These are phyloP conservation scores for Schizopora paradoxa DNA, from an alignment of 1,284 basidiomycete species.

Conservation along the genomic window DNA sequence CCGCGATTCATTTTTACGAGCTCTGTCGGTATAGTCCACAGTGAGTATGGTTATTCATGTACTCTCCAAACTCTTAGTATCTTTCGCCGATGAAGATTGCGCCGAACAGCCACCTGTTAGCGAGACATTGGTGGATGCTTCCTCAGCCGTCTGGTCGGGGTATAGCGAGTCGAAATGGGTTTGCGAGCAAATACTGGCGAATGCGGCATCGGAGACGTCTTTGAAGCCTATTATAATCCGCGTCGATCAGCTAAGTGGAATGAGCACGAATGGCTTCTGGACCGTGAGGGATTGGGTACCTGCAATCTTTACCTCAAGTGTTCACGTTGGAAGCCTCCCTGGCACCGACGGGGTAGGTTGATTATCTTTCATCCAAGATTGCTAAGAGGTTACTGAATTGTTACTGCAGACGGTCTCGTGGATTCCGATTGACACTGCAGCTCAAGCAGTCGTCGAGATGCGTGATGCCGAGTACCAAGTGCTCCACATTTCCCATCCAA, in stretches of 20 bases:
- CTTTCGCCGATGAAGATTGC: constrained; percentile 3
- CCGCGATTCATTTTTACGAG: constrained; percentile 30
- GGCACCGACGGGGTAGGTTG: constrained; percentile 11
- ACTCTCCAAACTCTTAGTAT: not conserved
- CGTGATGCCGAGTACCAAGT: constrained; percentile 13
- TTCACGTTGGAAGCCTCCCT: constrained; percentile 18
- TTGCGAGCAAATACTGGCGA: constrained; percentile 27
- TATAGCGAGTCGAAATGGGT: constrained; percentile 35
- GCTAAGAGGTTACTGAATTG: not conserved
- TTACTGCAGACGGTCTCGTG: constrained; percentile 18
- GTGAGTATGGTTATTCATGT: constrained; percentile 15
- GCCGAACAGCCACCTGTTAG: constrained; percentile 19
- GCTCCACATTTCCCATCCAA: constrained; percentile 26
- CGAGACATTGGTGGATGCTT: constrained; percentile 22
- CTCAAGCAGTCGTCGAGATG: constrained; percentile 19
- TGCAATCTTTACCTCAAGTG: constrained; percentile 23
- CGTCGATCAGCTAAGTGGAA: constrained; percentile 24
- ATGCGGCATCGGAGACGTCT: constrained; percentile 21
- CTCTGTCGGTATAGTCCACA: constrained; percentile 28
- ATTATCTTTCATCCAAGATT: not conserved
- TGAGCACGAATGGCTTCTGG: constrained; percentile 26
- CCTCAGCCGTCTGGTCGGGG: constrained; percentile 24
- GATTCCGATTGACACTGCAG: constrained; percentile 22
- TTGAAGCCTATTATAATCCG: constrained; percentile 24
- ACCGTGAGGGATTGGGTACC: constrained; percentile 29